A percentile compares a stretch with the other conserved stretches of the same genome.
phyloP scores from a whole-genome alignment of 2,329 filamentous ascomycete species.

The Torrubiella hemipterigena region DNA sequence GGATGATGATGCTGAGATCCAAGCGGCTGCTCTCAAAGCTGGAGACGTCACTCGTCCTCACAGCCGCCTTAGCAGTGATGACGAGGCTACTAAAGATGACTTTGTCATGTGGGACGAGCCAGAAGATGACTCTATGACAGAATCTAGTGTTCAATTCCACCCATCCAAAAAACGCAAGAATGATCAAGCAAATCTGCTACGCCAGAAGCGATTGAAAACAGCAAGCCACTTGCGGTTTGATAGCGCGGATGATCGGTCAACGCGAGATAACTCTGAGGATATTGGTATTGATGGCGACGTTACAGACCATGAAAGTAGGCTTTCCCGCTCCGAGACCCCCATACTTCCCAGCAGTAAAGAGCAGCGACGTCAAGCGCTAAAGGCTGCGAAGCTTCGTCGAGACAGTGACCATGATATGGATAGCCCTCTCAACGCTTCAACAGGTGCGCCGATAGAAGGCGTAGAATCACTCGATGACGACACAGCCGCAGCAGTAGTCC shows the following conservation, averaged over 20 bases:
- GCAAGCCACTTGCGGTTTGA: conserved; percentile 68
- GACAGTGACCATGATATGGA: conserved; percentile 32
- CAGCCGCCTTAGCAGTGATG: conserved; percentile 59
- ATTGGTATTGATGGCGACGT: conserved; percentile 33
- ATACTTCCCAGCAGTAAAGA: conserved; percentile 15
- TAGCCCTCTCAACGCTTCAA: too few relatives aligned
- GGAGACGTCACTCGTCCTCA: conserved; percentile 72
- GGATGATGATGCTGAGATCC: conserved; percentile 59
- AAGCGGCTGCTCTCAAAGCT: conserved; percentile 64
- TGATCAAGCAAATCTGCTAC: conserved; percentile 50
- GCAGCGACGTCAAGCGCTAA: conserved; percentile 39
- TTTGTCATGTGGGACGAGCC: too few relatives aligned
- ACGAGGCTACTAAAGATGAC: conserved; percentile 37
- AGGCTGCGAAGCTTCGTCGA: conserved; percentile 62
- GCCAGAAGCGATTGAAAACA: conserved; percentile 72
- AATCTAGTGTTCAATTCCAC: conserved; percentile 55
- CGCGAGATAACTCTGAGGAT: conserved; percentile 37
- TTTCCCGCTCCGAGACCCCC: conserved; percentile 35
- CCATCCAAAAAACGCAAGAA: conserved; percentile 62
- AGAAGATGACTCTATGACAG: conserved; percentile 60
- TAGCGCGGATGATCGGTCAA: conserved; percentile 42
- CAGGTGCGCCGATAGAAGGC: too few relatives aligned
- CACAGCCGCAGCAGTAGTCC: conserved; percentile 4
- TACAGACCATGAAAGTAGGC: conserved; percentile 33
- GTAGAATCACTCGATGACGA: conserved; percentile 19